phyloP scores from a whole-genome alignment of 768 basidiomycete species.

The Russula foetens region DNA sequence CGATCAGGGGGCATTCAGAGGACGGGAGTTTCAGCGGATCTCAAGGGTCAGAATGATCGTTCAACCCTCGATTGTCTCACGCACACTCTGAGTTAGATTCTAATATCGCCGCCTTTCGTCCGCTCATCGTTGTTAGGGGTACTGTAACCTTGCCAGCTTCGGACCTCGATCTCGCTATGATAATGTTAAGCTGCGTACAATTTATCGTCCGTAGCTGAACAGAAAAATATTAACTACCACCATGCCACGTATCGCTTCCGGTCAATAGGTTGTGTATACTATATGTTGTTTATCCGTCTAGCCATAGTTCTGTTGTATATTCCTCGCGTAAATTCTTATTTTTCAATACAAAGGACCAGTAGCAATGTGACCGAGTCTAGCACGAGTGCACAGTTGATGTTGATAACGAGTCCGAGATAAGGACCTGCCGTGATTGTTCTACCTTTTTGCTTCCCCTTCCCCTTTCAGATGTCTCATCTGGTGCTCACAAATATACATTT shows the following conservation, averaged over 20 bases:
- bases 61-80: background rate
- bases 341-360: background rate
- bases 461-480: too few species aligned
- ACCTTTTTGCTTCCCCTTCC: too few species aligned
- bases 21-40: too few species aligned
- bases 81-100: constrained; percentile 4
- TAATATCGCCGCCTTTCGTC: background rate
- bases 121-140: constrained; percentile 1
- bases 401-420: constrained; percentile 37
- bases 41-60: constrained; percentile 3
- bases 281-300: constrained; percentile 1
- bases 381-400: constrained; percentile 54
- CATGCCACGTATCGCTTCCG: too few species aligned
- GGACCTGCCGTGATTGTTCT: too few species aligned
- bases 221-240: background rate
- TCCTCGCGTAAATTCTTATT: background rate
- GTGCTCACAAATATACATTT: too few species aligned
- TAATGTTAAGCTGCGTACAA: constrained; percentile 13
- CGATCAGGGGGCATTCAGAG: too few species aligned
- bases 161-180: too few species aligned
- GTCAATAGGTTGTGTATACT: background rate
- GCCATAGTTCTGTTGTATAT: background rate
- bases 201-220: constrained; percentile 5
- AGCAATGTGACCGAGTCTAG: constrained; percentile 18
- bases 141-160: too few species aligned